A percentile compares a stretch with the other conserved stretches of the same genome.
Conservation (phyloP, 495 filamentous ascomycete species). For the Annulohypoxylon stygium region DNA sequence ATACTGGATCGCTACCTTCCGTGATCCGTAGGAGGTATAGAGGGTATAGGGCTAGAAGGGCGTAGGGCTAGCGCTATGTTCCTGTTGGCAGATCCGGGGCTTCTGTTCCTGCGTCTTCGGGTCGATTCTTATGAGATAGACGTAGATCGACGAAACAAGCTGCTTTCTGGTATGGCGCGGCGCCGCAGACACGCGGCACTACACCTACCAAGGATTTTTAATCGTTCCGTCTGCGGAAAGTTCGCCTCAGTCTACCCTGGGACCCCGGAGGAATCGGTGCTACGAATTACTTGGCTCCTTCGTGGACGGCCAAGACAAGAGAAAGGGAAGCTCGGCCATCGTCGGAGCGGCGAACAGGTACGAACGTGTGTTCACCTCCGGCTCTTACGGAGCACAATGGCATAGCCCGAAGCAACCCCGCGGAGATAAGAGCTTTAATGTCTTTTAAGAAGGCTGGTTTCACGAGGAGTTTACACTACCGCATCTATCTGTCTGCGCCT, state of each 20-base stretch:
- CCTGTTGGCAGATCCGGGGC: background rate
- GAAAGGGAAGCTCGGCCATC: background rate
- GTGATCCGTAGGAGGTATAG: constrained; percentile 4
- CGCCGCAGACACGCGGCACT: constrained; percentile 7
- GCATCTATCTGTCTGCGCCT: constrained; percentile 8
- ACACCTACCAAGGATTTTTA: background rate
- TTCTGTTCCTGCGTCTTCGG: constrained; percentile 11
- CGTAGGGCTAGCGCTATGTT: constrained; percentile 8
- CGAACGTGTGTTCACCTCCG: constrained; percentile 2
- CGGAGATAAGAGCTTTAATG: constrained; percentile 8
- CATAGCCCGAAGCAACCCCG: background rate
- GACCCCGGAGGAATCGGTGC: background rate
- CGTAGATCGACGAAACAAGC: constrained; percentile 9
- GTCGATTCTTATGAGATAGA: background rate
- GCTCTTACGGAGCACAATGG: background rate
- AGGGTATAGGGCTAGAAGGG: constrained; percentile 2
- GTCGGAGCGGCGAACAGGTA: background rate
- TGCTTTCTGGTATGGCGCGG: constrained; percentile 2
- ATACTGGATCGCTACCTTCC: background rate
- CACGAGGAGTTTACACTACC: background rate
- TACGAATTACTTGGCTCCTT: background rate
- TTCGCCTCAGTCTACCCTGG: background rate
- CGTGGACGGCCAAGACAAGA: background rate
- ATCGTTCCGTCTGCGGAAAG: background rate
- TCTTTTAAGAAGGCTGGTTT: background rate